Evolutionary conservation across 108 stramenopile species (phyloP), one percentile per base, ranked within the genome.

Genomic region (Parietichytrium sp.): DNA sequence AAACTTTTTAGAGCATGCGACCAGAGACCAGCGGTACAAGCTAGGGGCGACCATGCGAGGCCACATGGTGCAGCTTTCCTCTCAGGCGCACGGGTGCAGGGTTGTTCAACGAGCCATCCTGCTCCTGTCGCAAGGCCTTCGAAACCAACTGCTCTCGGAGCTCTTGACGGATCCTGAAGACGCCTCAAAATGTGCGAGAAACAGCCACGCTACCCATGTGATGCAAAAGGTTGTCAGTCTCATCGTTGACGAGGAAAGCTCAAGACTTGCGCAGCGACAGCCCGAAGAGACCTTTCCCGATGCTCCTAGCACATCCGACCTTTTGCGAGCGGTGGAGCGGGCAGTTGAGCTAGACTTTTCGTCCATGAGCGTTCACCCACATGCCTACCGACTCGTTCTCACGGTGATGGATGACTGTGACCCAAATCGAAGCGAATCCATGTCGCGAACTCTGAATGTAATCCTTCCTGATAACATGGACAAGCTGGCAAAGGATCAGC

Each of bases 1-100:
- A 49, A 89, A 89, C 84, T 53, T 88, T 18, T 61, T 84, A 23
- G 84, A 84, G 54, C 79, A 61, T 27, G 78, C 79, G 18, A 23
- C 33, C 20, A 12, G 6, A 6, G 84, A 84, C 27, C 31, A 31
- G 53, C 79, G 84, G 6, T 33, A 81, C 29, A 3, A 79, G 2
- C 48, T 84, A 13, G 84, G 79, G 10, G 18, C 13, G 54, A 16
- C 54, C 29, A 42, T 84, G 47, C 23, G n/a, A 16, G 25, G 26
- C 1, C 7, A 79, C 49, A 49, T 49, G 78, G 25, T 79, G 48
- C 25, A 25, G 20, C 81, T 55, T 7, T 33, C 81, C 7, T 72
- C 61, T 23, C 36, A 72, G 23, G 61, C 61, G 61, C 61, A 72
- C 33, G 61, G 61, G 15, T 45, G 38, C 23, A 33, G 61, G 6